Evolutionary conservation across 129 eudicot genomes (phyloP), one percentile per base, ranked within the genome.

Genomic region (Chrysanthemum makinoi): DNA sequence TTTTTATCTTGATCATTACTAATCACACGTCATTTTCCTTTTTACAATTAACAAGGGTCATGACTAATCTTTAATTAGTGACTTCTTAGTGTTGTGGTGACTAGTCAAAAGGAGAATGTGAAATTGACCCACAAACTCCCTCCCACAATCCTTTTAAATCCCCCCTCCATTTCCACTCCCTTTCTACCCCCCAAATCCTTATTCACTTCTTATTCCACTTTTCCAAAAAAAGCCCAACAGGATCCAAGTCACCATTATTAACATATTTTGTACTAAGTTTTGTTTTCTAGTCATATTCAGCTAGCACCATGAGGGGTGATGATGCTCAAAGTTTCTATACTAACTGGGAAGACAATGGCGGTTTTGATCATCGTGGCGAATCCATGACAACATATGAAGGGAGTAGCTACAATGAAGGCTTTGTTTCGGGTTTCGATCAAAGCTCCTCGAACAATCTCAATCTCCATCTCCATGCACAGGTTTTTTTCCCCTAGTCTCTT

Each of bases 401-500:
- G 26, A 65, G 77, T 62, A 63, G 43, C 81, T 39, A 24, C 53
- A 70, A 70, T 52, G 71, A 46, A 49, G 64, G 46, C 19, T 13
- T 35, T 4, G 11, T 2, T 49, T 67, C 71, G 0, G 52, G 62
- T 50, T 72, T 58, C 5, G 61, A 75, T 44, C 79, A 55, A 22
- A 15, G 16, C 10, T 2, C 28, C 2, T 44, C 13, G 58, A 46
- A 48, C 48, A 18, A 22, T 53, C 65, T 14, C 30, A 57, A 72
- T 70, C 66, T 63, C 15, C 65, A 70, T 70, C 74, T 75, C 19
- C 74, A 58, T 30, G 72, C 76, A 1, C 81, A 77, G 76, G 81
- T 77, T 70, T 46, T 13, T 24, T 12, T 24, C 48, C 51, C 39
- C 9, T 57, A 56, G 2, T 73, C 14, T 59, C 62, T 12, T 2